Base-by-base conservation (phyloP, 257 asterid species). In the Plantago ovata region DNA sequence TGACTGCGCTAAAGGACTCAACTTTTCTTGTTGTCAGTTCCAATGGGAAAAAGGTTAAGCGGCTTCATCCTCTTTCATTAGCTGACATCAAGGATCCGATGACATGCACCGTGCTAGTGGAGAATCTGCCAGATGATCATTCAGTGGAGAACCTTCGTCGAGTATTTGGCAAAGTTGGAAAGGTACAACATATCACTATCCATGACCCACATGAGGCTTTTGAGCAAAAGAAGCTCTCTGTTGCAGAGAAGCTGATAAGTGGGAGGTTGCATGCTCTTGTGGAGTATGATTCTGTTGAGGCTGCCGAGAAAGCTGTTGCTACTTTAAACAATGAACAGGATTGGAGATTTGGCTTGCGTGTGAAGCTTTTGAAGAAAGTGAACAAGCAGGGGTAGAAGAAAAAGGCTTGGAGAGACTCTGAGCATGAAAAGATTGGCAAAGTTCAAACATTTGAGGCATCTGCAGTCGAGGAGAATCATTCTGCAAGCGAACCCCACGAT, bases 311-410 rank as follows among this genome's bases (percentile, higher is more conserved):
- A 82, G 95, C 97, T 74, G 97, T 89, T 24, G 32, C 32, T 24
- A 24, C 32, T 24, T 24, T 24, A 24, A 24, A 24, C 32, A 24
- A 24, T 24, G 32, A 85, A 73, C 93, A 92, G 61, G 96, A 92
- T 79, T 92, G 98, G 98, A 79, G 96, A 79, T 81, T 74, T 44
- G 98, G 98, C 45, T 72, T 88, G 81, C 81, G 98, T 64, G 98
- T 92, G 64, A 92, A 88, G 70, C 95, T 85, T 72, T 84, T 92
- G 21, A 81, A 74, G 61, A 86, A 80, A 79, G 28, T 80, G 93
- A 73, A 49, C 72, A 89, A 80, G 72, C 68, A 79, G 11, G 93
- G 78, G 42, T 83, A 75, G 70, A 83, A 76, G 81, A 87, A 83
- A 72, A 81, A 79, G 23, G 65, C 41, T 38, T 79, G 87, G 95